These are phyloP conservation scores for Pseudocercospora crystallina DNA, from an alignment of 2,329 filamentous ascomycete species.

Conservation along the genomic window DNA sequence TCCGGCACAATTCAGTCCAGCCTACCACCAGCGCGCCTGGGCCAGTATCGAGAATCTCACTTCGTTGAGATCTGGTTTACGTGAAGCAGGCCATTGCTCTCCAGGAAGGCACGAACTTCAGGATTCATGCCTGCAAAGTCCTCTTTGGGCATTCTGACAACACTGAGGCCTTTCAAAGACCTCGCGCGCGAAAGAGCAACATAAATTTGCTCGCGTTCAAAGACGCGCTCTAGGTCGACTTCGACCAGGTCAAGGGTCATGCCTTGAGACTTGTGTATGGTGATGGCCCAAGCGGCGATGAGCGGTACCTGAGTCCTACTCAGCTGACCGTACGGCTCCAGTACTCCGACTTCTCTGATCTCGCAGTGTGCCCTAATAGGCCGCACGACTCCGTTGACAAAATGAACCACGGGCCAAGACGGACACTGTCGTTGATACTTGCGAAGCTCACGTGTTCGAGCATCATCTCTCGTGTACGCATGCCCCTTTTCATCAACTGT, in stretches of 20 bases:
- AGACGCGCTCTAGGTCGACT: constrained; percentile 54
- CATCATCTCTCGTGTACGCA: too few relatives aligned
- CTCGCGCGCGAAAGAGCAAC: constrained; percentile 59
- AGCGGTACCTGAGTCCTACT: constrained; percentile 63
- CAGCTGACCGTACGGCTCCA: constrained; percentile 49
- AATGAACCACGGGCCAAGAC: constrained; percentile 50
- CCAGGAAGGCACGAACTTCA: background rate
- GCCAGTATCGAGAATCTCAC: too few relatives aligned
- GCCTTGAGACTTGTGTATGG: constrained; percentile 63
- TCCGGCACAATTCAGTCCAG: too few relatives aligned
- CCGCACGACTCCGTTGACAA: constrained; percentile 49
- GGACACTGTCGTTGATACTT: constrained; percentile 15
- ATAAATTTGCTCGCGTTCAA: constrained; percentile 61
- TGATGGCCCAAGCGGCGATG: constrained; percentile 61
- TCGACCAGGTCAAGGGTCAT: constrained; percentile 61
- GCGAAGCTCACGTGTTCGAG: too few relatives aligned
- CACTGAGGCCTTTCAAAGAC: constrained; percentile 47
- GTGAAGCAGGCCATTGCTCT: background rate
- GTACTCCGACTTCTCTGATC: constrained; percentile 49
- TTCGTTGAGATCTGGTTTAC: too few relatives aligned
- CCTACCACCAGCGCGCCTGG: too few relatives aligned
- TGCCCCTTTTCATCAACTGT: too few relatives aligned
- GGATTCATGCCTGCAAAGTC: background rate
- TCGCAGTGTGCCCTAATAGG: constrained; percentile 55
- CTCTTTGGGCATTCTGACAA: background rate